Evolutionary conservation across 2,329 filamentous ascomycete genomes (phyloP), one percentile per base, ranked within the genome.

Genomic region (Sporothrix phasma): DNA sequence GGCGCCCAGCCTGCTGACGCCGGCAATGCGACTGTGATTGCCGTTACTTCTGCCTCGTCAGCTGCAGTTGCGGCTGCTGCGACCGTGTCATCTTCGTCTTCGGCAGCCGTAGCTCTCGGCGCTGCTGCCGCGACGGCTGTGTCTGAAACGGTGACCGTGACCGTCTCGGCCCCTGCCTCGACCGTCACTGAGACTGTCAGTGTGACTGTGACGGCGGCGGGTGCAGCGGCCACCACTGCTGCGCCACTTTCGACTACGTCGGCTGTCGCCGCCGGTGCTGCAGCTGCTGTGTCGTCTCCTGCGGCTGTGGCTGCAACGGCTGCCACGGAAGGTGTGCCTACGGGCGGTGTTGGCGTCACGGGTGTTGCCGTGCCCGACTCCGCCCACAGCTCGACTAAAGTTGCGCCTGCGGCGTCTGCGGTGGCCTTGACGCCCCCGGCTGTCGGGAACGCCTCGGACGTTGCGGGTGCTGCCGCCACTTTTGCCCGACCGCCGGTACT

Each of bases 161-260:
- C 51, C 1, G 43, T 56, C 15, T 46, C 61, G 15, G 49, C 26
- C 41, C n/a, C 6, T 10, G 61, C 49, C 13, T 47, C 46, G 4
- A 64, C 64, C 1, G 62, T 66, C n/a, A 67, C 62, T 1, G 15
- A 61, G 56, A 37, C 58, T 4, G 41, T 60, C 46, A 58, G 43
- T 17, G 69, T 66, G 22, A 71, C 67, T 31, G 68, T 66, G 34
- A 69, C 65, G 17, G 66, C 43, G n/a, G 61, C 61, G 4, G 61
- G 47, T 7, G 49, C 49, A 1, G 61, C 39, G 11, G 61, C 49
- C 10, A 26, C 49, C 3, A 37, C 61, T 11, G 10, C 60, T 10
- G 46, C 46, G 37, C 13, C 61, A 5, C 17, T 24, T 22, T 39
- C 34, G 59, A 19, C 11, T 7, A 29, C 59, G 6, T 29, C 59